phyloP scores from a whole-genome alignment of 306 rosid genomes.

The Begonia fuchsioides region DNA sequence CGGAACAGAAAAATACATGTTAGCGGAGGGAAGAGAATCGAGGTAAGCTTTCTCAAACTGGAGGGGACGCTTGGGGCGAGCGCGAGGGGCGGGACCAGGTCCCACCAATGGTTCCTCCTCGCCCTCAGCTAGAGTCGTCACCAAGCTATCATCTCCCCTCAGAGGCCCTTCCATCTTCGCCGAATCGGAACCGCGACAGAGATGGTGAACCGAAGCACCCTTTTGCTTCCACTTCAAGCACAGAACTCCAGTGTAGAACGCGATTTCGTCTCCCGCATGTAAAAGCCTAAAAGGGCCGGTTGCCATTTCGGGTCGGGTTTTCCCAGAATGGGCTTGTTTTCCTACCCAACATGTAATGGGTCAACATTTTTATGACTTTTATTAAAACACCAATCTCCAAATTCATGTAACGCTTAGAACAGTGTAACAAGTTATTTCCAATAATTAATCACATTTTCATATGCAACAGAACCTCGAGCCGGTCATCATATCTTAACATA shows the following conservation, averaged over 20 bases:
- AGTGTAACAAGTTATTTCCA: too few relatives aligned
- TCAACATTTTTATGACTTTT: too few relatives aligned
- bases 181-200: not conserved
- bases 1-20: constrained; percentile 27
- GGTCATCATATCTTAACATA: too few relatives aligned
- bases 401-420: too few relatives aligned
- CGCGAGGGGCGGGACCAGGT: constrained; percentile 73
- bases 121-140: constrained; percentile 12
- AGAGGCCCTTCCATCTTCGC: constrained; percentile 17
- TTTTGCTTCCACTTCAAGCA: not conserved
- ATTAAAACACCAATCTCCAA: too few relatives aligned
- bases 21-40: constrained; percentile 76
- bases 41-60: constrained; percentile 96
- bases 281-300: too few relatives aligned
- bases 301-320: too few relatives aligned
- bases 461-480: too few relatives aligned
- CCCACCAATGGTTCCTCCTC: constrained; percentile 48
- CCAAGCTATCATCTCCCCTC: constrained; percentile 11
- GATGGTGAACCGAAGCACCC: not conserved
- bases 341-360: too few relatives aligned
- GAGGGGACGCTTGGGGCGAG: constrained; percentile 82
- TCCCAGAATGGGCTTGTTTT: too few relatives aligned
- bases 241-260: not conserved
- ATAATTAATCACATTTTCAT: too few relatives aligned
- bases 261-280: not conserved